Base-by-base conservation (phyloP, 768 basidiomycete genomes). In the Tulasnella sp. region DNA sequence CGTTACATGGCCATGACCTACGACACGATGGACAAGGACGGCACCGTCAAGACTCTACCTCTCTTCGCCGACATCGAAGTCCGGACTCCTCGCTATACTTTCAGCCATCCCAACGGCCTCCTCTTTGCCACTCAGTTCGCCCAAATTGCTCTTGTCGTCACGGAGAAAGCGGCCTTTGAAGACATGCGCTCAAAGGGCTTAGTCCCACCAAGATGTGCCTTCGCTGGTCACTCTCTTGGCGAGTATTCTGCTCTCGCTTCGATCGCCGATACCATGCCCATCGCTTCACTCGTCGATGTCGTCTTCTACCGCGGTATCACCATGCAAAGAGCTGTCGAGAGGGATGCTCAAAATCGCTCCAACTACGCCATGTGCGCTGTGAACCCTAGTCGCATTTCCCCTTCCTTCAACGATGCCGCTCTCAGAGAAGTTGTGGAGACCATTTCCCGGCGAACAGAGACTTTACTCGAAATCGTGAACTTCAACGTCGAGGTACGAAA, bases 1-100 rank as follows among this genome's bases (percentile, higher is more conserved):
- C 91, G 98, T n/a, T 99, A 99, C 86, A 99, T 99, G 95, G 96
- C 96, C 81, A 98, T 99, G 93, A 93, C 93, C 5, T 99, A 98
- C 86, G 96, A 98, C 83, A 91, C 95, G 0, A 92, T 94, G 88
- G 97, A 98, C 85, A 95, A 94, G 86, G 95, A 96, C 82, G 97
- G 97, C 77, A 91, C 93, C 82, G 90, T 98, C 84, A 96, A 96
- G 88, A 98, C 95, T 0, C 91, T 98, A 16, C 96, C 97, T 70
- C 90, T 99, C 75, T 99, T 99, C 84, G 89, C 93, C 70, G 97
- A 99, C 84, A 99, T 99, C 84, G 91, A 96, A 83, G 89, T 91
- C 73, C 95, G 96, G 81, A 97, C 95, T 0, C 95, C 94, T 70
- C 92, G 94, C 81, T 98, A 99, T 85, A 99, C 96, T n/a, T 99